Conservation (phyloP, 352 stramenopile genomes). For the Phytophthora foliorum region DNA sequence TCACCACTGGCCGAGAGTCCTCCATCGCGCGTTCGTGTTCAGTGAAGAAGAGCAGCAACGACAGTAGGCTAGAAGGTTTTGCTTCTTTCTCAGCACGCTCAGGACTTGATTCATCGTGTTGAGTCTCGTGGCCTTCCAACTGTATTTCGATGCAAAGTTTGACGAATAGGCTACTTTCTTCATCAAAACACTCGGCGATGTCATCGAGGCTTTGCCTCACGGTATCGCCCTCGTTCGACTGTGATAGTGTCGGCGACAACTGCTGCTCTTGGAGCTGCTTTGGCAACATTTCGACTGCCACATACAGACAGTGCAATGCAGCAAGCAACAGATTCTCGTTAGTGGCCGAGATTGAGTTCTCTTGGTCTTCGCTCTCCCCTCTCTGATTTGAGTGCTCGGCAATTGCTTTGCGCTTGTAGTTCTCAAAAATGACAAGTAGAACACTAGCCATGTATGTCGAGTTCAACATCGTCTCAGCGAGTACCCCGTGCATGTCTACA, state of each 20-base stretch:
- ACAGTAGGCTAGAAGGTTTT: constrained; percentile 36
- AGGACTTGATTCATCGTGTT: constrained; percentile 1
- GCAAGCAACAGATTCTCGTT: constrained; percentile 72
- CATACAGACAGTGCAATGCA: constrained; percentile 60
- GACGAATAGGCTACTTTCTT: constrained; percentile 44
- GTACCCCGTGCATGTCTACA: constrained; percentile 42
- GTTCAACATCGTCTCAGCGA: constrained; percentile 60
- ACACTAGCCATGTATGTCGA: constrained; percentile 55
- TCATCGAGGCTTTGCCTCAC: constrained; percentile 25
- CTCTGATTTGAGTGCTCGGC: background rate
- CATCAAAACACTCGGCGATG: constrained; percentile 43
- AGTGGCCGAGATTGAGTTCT: constrained; percentile 9
- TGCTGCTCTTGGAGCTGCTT: constrained; percentile 9
- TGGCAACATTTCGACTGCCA: constrained; percentile 49
- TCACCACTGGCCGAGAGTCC: constrained; percentile 33
- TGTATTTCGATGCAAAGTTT: constrained; percentile 54
- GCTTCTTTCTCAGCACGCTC: background rate
- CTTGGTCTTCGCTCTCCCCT: constrained; percentile 5
- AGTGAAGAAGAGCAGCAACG: constrained; percentile 31
- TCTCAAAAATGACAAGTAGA: constrained; percentile 56
- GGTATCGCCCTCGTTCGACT: background rate
- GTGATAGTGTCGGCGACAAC: background rate
- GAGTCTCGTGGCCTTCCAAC: constrained; percentile 2
- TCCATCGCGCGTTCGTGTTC: constrained; percentile 33
- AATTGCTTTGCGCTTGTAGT: constrained; percentile 33